Base-by-base conservation (phyloP, 2,329 filamentous ascomycete species). In the Aureobasidium sp. region DNA sequence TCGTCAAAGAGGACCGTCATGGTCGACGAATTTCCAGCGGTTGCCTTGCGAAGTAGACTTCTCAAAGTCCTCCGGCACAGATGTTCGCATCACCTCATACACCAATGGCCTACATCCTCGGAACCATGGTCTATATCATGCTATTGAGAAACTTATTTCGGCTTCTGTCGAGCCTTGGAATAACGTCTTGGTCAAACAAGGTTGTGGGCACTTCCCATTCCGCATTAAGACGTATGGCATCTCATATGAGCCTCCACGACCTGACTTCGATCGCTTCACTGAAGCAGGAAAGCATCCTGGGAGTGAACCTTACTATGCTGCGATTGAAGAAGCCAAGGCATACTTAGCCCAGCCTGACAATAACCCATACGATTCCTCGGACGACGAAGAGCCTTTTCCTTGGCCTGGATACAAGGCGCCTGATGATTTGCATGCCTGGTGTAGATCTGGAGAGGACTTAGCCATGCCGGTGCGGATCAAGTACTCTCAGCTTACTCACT, bases 21-120 rank as follows among this genome's bases (percentile, higher is more conserved):
- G 48, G 47, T 57, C 42, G 6, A 16, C 30, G 3, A 35, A 22
- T 44, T 35, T 34, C 39, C 52, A 56, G 22, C 29, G 42, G 25
- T 47, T 58, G 12, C 56, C 56, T 12, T 56, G 27, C 16, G 55
- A 57, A 22, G 29, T 55, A 10, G 32, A 35, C 5, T 55, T 56
- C 29, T 22, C 11, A 21, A 32, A 30, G 35, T 17, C 3, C 17
- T 24, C 32, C 10, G 30, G 35, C 14, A 50, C 37, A 12, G 39
- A 27, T 5, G 25, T 58, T 16, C 22, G 21, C n/a, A 45, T 56
- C 2, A 35, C 27, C 17, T 58, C 57, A 8, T 57, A 58, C 30
- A 50, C 55, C 57, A 58, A 57, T 38, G 39, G 39, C 22, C 27
- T 55, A 19, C 44, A 53, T 32, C 44, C 50, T 7, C 14, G 21